Evolutionary conservation across 805 yeast species (phyloP).

Genomic region (Priceomyces medius): DNA sequence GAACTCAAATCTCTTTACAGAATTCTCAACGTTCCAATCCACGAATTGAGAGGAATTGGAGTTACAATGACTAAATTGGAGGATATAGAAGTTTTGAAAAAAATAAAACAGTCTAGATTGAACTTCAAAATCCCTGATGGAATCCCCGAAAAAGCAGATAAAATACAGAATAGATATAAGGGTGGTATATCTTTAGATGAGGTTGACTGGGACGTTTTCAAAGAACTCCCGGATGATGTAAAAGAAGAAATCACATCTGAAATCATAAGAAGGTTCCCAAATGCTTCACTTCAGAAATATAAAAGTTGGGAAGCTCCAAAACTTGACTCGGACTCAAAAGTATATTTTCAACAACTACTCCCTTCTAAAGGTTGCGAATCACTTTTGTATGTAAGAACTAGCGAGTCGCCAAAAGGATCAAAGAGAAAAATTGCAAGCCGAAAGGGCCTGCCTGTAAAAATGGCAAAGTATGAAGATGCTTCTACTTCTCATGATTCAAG

Average conservation of each 20-base stretch:
- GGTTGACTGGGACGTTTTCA: conserved; percentile 66
- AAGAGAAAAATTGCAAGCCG: conserved; percentile 9
- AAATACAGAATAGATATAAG: background rate
- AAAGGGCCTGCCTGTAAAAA: conserved; percentile 16
- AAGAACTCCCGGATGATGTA: conserved; percentile 63
- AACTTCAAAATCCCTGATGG: conserved; percentile 13
- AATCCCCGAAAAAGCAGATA: background rate
- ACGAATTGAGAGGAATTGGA: conserved; percentile 77
- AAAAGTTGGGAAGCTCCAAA: conserved; percentile 8
- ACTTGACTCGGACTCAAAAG: conserved; percentile 16
- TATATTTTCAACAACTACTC: conserved; percentile 36
- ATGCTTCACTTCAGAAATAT: background rate
- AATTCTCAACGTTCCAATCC: conserved; percentile 56
- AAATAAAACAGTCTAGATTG: conserved; percentile 23
- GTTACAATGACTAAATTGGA: conserved; percentile 62
- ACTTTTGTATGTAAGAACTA: conserved; percentile 30
- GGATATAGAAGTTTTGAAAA: conserved; percentile 27
- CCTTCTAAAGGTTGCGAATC: conserved; percentile 30
- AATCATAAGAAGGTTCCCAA: conserved; percentile 37
- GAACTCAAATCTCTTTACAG: conserved; percentile 59
- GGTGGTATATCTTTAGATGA: conserved; percentile 13
- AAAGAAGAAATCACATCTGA: conserved; percentile 60
- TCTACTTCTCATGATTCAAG: conserved; percentile 35
- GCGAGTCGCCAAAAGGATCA: conserved; percentile 28
- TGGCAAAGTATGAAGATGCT: conserved; percentile 13